Conservation (phyloP, 805 yeast genomes). For the Pichia phayaonensis region DNA sequence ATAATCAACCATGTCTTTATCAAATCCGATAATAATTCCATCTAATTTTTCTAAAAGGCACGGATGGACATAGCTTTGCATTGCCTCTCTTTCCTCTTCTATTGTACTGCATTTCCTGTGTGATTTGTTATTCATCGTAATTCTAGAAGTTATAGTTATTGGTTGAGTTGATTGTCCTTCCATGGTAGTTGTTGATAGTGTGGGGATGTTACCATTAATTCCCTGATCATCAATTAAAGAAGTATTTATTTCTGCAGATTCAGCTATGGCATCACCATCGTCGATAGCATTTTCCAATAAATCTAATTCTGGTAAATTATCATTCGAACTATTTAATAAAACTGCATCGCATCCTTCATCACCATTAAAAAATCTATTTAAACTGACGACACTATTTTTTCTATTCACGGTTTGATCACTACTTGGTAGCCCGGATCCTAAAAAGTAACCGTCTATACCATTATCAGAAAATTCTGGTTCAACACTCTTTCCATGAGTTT, state of each 20-base stretch:
- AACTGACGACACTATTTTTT: constrained; percentile 10
- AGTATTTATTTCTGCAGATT: not conserved
- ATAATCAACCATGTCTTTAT: constrained; percentile 41
- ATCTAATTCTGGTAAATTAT: not conserved
- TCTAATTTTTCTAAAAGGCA: constrained; percentile 37
- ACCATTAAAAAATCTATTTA: constrained; percentile 11
- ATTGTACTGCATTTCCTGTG: constrained; percentile 39
- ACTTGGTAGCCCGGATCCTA: constrained; percentile 1
- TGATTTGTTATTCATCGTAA: not conserved
- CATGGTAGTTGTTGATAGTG: not conserved
- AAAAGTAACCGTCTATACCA: constrained; percentile 14
- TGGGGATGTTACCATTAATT: not conserved
- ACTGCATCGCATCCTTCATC: constrained; percentile 15
- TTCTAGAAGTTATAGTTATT: not conserved
- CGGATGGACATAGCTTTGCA: constrained; percentile 44
- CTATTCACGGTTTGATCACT: constrained; percentile 4
- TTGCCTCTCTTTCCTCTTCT: constrained; percentile 50
- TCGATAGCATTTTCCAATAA: not conserved
- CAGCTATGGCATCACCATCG: not conserved
- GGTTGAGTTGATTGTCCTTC: not conserved
- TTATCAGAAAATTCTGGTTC: constrained; percentile 17
- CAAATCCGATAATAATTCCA: constrained; percentile 54
- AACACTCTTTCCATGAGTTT: constrained; percentile 29
- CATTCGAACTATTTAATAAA: constrained; percentile 4
- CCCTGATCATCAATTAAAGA: not conserved